Base-by-base conservation (phyloP, 306 rosid genomes). In the Lotus japonicus region DNA sequence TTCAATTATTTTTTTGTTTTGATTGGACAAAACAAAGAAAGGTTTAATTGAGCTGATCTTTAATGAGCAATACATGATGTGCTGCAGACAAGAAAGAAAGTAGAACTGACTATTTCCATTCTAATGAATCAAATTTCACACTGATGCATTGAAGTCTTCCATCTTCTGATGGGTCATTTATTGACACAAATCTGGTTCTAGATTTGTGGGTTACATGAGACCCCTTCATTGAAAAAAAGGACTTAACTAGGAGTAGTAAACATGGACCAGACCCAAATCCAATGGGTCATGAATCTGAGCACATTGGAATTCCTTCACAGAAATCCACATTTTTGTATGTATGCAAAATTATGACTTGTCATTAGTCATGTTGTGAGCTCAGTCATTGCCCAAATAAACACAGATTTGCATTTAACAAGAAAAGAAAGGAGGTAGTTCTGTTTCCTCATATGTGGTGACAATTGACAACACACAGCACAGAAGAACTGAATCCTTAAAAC, bases 401-500 rank as follows among this genome's bases (percentile, higher is more conserved):
- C 28, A 16, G 38, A 31, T 39, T 67, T 58, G 36, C 36, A 31
- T 31, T 31, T 31, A 28, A 53, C 41, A 50, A 50, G 12, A 59
- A 35, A 64, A 38, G 19, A 41, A 51, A 44, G 48, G 36, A 60
- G 23, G 21, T 8, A 46, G 75, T 57, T 54, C 58, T 73, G 78
- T 53, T 73, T 64, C 73, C 73, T 58, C 5, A 42, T 51, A 52
- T 36, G 75, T 33, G 26, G 57, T 52, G 76, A 68, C 35, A 68
- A 42, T 8, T 39, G 80, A 76, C 71, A 76, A 76, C 71, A 69
- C 80, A 14, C 13, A 28, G 8, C 50, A 0, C 8, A 65, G 12
- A 31, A 36, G 44, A 35, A 53, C 60, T 49, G 42, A 66, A 72
- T 76, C 75, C 75, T 76, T 76, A 72, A 78, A 72, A 66, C 53